Base-by-base conservation (phyloP, 2,329 filamentous ascomycete species). In the Aspergillus terreus region DNA sequence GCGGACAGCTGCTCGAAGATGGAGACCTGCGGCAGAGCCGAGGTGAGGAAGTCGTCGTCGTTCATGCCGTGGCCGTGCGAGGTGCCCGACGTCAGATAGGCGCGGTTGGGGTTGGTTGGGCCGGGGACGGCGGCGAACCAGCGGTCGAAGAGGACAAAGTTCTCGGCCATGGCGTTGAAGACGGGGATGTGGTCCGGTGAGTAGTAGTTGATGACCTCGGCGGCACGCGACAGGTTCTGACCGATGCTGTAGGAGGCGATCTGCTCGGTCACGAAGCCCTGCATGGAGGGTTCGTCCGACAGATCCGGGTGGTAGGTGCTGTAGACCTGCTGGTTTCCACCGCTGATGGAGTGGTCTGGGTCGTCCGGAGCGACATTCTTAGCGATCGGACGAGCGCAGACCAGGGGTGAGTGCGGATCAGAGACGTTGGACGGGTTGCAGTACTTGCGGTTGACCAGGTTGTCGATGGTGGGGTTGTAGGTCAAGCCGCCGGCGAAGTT, bases 181-280 rank as follows among this genome's bases (percentile, higher is more conserved):
- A 76, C 67, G 1, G 70, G 72, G 15, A 76, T 64, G 50, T 74
- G 70, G 4, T 72, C 66, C 0, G 69, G 68, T 0, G 67, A 68
- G 52, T 75, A 75, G 58, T 76, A 76, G 53, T 74, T 73, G 53
- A 76, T 73, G 10, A 65, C 72, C 53, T 76, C 72, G 4, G 67
- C 70, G 2, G 71, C 72, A 35, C 72, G 66, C 0, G 63, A 62
- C 30, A 66, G 62, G 49, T 74, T 67, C 1, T 44, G 49, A 14
- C 69, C 53, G 6, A 69, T 64, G 4, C 61, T 54, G 56, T 68
- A 73, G 4, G 66, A 60, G 43, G 63, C 58, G 15, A 72, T 65
- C 55, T 76, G 73, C 56, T 76, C 73, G 3, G 70, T 71, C 9
- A 76, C 67, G 52, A 75, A 76, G 6, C 73, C 73, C 30, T 69